Evolutionary conservation across 176 grass and related monocot species (phyloP).

Genomic region (Avena atlantica): DNA sequence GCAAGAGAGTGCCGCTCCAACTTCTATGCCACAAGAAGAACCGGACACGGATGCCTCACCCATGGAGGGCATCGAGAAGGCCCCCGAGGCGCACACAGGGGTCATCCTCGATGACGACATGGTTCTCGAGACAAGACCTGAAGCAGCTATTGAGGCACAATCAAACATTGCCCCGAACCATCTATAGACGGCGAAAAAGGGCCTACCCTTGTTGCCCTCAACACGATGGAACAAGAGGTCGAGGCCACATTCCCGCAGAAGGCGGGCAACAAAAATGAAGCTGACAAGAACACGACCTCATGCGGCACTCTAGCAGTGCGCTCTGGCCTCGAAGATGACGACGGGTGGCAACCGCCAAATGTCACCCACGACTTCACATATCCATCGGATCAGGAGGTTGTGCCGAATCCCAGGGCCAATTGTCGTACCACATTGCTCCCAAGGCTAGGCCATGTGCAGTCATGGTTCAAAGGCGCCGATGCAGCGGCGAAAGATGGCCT

Average conservation of each 20-base stretch:
- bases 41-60: not conserved
- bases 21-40: accelerated
- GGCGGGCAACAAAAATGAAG: not conserved
- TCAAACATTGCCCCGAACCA: not conserved
- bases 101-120: not conserved
- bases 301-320: not conserved
- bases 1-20: not conserved
- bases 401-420: too few species aligned
- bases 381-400: too few species aligned
- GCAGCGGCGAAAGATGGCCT: not conserved
- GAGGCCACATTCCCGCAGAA: not conserved
- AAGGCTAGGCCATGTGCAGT: not conserved
- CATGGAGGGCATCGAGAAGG: not conserved
- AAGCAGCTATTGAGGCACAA: not conserved
- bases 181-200: not conserved
- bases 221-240: not conserved
- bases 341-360: not conserved
- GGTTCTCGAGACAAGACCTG: not conserved
- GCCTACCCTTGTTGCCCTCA: not conserved
- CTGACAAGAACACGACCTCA: not conserved
- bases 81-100: not conserved
- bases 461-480: not conserved
- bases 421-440: not conserved
- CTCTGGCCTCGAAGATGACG: not conserved
- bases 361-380: too few species aligned